Conservation (phyloP, 257 asterid genomes). For the Penstemon eatonii region DNA sequence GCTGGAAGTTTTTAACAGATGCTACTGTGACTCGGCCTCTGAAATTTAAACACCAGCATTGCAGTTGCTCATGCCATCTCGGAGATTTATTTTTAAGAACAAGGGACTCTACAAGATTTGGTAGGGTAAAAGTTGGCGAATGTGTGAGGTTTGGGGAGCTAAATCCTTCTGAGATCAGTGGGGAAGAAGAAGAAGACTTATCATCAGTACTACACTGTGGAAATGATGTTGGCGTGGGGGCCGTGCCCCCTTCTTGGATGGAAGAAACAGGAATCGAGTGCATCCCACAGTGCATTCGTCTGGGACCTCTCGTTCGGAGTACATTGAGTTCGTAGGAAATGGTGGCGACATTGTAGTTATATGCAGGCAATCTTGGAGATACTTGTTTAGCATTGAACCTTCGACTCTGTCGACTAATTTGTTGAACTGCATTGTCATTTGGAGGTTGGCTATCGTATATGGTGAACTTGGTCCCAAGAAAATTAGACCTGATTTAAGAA, state of each 20-base stretch:
- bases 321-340: slow-evolving; percentile 82
- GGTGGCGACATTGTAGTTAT: slow-evolving; percentile 59
- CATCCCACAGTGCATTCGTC: slow-evolving; percentile 81
- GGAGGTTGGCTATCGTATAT: slow-evolving; percentile 81
- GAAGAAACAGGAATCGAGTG: slow-evolving; percentile 75
- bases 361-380: slow-evolving; percentile 77
- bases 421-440: slow-evolving; percentile 42
- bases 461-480: slow-evolving; percentile 90
- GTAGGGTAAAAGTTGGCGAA: slow-evolving; percentile 10
- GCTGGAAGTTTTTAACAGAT: slow-evolving; percentile 90
- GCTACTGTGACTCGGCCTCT: slow-evolving; percentile 97
- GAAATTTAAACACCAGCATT: slow-evolving; percentile 93
- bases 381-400: slow-evolving; percentile 72
- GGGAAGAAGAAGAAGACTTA: slow-evolving; percentile 30
- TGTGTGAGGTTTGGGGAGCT: slow-evolving; percentile 35
- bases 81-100: slow-evolving; percentile 83
- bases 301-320: slow-evolving; percentile 89
- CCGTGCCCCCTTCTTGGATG: slow-evolving; percentile 79
- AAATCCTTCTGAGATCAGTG: slow-evolving; percentile 29
- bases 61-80: slow-evolving; percentile 94
- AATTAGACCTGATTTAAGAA: slow-evolving; percentile 70
- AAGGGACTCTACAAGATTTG: slow-evolving; percentile 41
- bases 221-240: slow-evolving; percentile 79
- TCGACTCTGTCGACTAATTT: slow-evolving; percentile 48
- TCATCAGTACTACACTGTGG: slow-evolving; percentile 40